phyloP scores from a whole-genome alignment of 768 basidiomycete genomes.

The Gymnopilus dilepis region DNA sequence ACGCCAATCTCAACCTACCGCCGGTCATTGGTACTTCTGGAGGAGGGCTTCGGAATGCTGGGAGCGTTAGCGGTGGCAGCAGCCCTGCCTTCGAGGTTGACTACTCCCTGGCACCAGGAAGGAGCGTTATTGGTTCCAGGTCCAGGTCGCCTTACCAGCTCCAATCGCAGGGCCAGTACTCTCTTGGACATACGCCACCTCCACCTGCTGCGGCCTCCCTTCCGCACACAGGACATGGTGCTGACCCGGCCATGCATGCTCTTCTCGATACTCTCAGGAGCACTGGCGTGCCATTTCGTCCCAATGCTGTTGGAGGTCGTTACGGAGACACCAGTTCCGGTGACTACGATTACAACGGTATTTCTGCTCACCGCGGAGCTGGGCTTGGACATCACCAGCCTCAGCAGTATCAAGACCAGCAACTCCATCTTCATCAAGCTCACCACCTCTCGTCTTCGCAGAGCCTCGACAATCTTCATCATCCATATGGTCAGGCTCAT shows the following conservation, averaged over 20 bases:
- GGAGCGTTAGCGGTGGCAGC: slow-evolving; percentile 13
- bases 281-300: slow-evolving; percentile 28
- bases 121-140: slow-evolving; percentile 17
- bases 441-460: slow-evolving; percentile 21
- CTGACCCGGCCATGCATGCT: slow-evolving; percentile 45
- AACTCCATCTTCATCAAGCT: slow-evolving; percentile 2
- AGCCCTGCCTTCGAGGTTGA: slow-evolving; percentile 38
- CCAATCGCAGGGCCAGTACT: slow-evolving; percentile 24
- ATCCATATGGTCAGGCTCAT: slow-evolving; percentile 8
- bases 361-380: neutral
- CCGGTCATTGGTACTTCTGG: slow-evolving; percentile 23
- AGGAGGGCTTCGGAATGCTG: neutral
- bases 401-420: slow-evolving; percentile 7
- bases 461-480: slow-evolving; percentile 24
- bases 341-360: slow-evolving; percentile 14
- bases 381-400: neutral
- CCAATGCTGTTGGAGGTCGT: slow-evolving; percentile 3
- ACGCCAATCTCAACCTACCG: slow-evolving; percentile 21
- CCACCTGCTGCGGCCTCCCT: neutral
- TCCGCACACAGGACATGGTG: slow-evolving; percentile 20
- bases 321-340: slow-evolving; percentile 3
- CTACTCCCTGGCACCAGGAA: slow-evolving; percentile 41
- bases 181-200: slow-evolving; percentile 12
- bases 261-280: slow-evolving; percentile 41
- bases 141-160: slow-evolving; percentile 25